Conservation (phyloP, 257 asterid species). For the Plantago major region DNA sequence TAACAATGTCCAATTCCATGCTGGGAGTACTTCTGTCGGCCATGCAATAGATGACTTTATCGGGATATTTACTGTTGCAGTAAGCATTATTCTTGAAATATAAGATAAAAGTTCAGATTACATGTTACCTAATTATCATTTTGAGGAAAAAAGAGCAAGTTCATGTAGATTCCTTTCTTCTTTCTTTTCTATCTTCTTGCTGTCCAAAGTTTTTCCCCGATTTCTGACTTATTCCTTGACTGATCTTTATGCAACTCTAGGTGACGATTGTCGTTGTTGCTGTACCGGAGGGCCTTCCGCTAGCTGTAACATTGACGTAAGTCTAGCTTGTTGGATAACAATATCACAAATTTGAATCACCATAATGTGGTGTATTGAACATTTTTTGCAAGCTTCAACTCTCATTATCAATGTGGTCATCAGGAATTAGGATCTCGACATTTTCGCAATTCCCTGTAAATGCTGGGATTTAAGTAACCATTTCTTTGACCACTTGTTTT, state of each 20-base stretch:
- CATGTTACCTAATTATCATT: not conserved
- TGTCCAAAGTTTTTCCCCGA: too few relatives aligned
- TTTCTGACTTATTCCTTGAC: slow-evolving; percentile 2
- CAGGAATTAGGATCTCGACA: not conserved
- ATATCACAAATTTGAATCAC: not conserved
- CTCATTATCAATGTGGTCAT: too few relatives aligned
- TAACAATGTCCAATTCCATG: slow-evolving; percentile 49
- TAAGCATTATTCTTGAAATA: slow-evolving; percentile 29
- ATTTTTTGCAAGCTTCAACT: too few relatives aligned
- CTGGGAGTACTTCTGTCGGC: slow-evolving; percentile 65
- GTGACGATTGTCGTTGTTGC: slow-evolving; percentile 97
- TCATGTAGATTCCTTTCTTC: too few relatives aligned
- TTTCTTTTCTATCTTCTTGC: too few relatives aligned
- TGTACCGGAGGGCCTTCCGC: slow-evolving; percentile 96
- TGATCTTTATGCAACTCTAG: slow-evolving; percentile 33
- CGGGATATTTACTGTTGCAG: slow-evolving; percentile 88
- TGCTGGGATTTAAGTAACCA: too few relatives aligned
- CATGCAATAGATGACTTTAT: slow-evolving; percentile 70
- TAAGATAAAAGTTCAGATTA: too few relatives aligned
- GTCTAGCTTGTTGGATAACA: slow-evolving; percentile 22
- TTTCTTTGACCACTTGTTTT: not conserved
- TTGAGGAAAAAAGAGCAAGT: not conserved
- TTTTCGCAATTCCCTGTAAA: not conserved
- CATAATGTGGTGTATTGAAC: too few relatives aligned
- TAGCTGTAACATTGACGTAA: slow-evolving; percentile 97